Evolutionary conservation across 352 stramenopile genomes (phyloP), one percentile per base, ranked within the genome.

Genomic region (Plasmopara muralis): DNA sequence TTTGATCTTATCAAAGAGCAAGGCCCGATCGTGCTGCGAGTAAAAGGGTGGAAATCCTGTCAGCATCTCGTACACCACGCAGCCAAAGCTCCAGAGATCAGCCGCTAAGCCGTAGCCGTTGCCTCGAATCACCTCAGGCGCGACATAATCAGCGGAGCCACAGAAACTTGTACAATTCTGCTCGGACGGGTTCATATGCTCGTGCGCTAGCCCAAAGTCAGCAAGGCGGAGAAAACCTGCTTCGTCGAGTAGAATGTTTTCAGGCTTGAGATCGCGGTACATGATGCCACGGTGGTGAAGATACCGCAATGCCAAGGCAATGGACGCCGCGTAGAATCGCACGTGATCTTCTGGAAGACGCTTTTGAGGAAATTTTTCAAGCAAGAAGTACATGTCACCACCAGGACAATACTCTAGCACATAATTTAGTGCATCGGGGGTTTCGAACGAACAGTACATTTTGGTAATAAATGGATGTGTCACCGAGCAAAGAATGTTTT

Each of bases 391-490:
- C 65, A 98, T 83, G 64, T 97, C 97, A 29, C 97, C 97, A 40
- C 96, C 96, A 14, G 94, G 85, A 62, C 95, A 99, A 74, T 98
- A 99, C 68, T 99, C 97, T 28, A 99, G 77, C 16, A 99, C 96
- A 64, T 99, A 99, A 62, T 98, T 98, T 0, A 99, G 80, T 54
- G 97, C 97, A 18, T 93, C 74, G 12, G 62, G 49, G 0, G 77
- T 89, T 60, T 91, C 81, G 39, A 98, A 98, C 2, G 95, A 97
- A 52, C 81, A 90, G 50, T 95, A 87, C 47, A 99, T 83, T 64
- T 97, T 96, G 43, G 98, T 95, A 59, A 99, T 96, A 68, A 99
- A 99, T 15, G 97, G 95, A 66, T 99, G 96, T 49, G 96, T 77
- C 49, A 98, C 77, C 9, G 72, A 77, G 30, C 87, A 86, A 49